Percentiles rank a stretch among this genome's conserved stretches.
phyloP scores from a whole-genome alignment of 768 basidiomycete genomes.

The Vishniacozyma victoriae region DNA sequence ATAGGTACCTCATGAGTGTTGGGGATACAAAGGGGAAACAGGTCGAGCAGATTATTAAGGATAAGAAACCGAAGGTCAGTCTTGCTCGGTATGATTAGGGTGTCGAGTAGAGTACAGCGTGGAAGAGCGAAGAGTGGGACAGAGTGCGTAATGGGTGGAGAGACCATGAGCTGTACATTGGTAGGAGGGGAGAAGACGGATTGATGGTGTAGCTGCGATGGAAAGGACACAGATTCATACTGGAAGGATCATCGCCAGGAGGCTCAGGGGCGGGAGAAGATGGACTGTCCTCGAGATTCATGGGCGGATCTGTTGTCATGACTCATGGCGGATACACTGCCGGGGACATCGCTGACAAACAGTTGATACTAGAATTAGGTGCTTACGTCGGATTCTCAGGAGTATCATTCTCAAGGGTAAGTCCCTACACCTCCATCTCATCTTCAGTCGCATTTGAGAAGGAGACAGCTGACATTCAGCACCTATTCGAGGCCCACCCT shows the following conservation, averaged over 20 bases:
- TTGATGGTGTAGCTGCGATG: no score
- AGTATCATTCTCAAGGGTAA: constrained; percentile 40
- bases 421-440: constrained; percentile 2
- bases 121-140: no score
- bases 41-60: constrained; percentile 33
- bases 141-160: no score
- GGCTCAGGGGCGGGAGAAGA: no score
- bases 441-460: neutral
- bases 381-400: constrained; percentile 44
- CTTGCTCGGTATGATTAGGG: neutral
- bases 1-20: constrained; percentile 44
- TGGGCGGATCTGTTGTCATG: no score
- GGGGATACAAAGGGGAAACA: constrained; percentile 43
- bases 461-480: constrained; percentile 14
- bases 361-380: constrained; percentile 42
- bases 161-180: no score
- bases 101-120: no score
- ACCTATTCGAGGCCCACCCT: constrained; percentile 28
- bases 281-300: no score
- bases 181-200: no score
- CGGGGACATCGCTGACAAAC: neutral
- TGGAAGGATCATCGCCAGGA: no score
- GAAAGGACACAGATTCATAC: no score
- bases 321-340: no score
- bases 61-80: constrained; percentile 37